phyloP scores from a whole-genome alignment of 176 grass and related monocot genomes.

The Raddia guianensis region DNA sequence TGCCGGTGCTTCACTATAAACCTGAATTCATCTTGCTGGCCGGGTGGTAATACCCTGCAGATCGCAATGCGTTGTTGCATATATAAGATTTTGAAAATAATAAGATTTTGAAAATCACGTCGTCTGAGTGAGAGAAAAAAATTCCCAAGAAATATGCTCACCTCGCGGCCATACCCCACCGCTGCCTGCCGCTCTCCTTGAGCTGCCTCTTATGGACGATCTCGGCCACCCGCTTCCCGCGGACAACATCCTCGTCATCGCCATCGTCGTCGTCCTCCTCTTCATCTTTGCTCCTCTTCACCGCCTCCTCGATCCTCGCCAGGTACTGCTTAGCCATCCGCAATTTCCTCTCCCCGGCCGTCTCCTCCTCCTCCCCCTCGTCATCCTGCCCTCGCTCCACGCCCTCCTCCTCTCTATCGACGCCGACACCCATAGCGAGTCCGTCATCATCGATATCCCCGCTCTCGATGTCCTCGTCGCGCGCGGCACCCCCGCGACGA shows the following conservation, averaged over 20 bases:
- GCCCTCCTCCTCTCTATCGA: background rate
- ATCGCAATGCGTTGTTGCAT: background rate
- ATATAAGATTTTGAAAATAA: background rate
- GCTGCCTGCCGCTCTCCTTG: constrained; percentile 58
- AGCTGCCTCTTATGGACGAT: constrained; percentile 63
- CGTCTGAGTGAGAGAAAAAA: background rate
- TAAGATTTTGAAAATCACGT: background rate
- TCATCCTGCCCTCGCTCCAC: constrained; percentile 24
- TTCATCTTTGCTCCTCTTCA: constrained; percentile 51
- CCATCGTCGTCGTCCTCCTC: constrained; percentile 47
- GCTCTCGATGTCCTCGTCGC: constrained; percentile 60
- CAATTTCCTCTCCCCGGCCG: constrained; percentile 61
- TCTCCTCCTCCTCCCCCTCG: constrained; percentile 48
- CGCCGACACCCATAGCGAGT: constrained; percentile 4
- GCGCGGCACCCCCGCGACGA: background rate
- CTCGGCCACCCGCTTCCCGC: constrained; percentile 48
- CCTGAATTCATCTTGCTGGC: constrained; percentile 47
- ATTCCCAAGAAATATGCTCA: constrained; percentile 10
- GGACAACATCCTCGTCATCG: constrained; percentile 37
- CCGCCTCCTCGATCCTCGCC: constrained; percentile 44
- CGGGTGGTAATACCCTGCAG: constrained; percentile 55
- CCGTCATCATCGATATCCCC: constrained; percentile 55
- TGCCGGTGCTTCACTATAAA: constrained; percentile 61
- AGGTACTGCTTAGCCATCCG: constrained; percentile 60
- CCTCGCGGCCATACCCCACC: constrained; percentile 56